Evolutionary conservation across 768 basidiomycete species (phyloP), one percentile per base, ranked within the genome.

Genomic region (Coprinopsis sp.): DNA sequence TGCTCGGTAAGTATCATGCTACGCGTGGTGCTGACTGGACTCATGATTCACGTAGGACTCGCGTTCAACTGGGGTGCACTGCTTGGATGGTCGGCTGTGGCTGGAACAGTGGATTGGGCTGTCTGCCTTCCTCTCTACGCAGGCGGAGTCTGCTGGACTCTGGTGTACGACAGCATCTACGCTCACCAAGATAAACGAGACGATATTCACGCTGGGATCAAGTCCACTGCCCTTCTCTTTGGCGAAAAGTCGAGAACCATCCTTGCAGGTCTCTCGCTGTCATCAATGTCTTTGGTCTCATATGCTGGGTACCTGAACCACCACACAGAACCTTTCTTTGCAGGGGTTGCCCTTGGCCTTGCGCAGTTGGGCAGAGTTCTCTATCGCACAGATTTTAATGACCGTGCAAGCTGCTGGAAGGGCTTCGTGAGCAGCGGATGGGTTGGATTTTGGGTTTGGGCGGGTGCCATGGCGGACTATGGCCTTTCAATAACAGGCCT

Each of bases 61-160:
- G 84, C 94, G 0, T 99, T 94, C 65, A 98, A 97, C 66, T 99
- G 95, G 95, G 96, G 96, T 14, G 83, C 91, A 1, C 66, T 99
- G 1, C 79, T 98, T 14, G 96, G 96, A 19, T 97, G 94, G 88
- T 94, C 96, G 3, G 94, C 96, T 2, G 82, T 98, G 3, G 79
- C 86, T 1, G 91, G 90, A 1, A 56, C 73, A 2, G 82, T 85
- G 2, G 72, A 95, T 58, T 95, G 91, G 93, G 61, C 61, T 10
- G 78, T 94, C 33, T 90, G 87, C 33, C 65, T 88, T 7, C 91
- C 96, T 2, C 75, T 99, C 11, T 98, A 97, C 58, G 83, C 85
- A 1, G 91, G 94, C 6, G 89, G 91, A 19, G 68, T 93, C 22
- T 81, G 82, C 57, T 98, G 94, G 93, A 94, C 94, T 39, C 76